Evolutionary conservation across 1,284 basidiomycete species (phyloP).

Genomic region (Xerocomus minutiporus): DNA sequence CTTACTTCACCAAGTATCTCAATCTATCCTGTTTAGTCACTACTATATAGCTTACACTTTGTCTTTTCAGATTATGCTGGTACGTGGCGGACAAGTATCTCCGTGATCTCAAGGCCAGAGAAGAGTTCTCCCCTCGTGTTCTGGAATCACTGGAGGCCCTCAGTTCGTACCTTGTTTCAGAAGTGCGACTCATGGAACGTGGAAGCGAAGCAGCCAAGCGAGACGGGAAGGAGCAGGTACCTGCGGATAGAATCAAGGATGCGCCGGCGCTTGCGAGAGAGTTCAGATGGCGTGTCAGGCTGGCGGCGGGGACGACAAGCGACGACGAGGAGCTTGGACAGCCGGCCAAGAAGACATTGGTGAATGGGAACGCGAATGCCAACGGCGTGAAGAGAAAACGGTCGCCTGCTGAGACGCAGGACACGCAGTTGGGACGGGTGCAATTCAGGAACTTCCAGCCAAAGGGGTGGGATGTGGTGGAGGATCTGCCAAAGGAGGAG

Average conservation of each 20-base stretch:
- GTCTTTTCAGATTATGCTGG: slow-evolving; percentile 71
- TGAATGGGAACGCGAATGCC: slow-evolving; percentile 22
- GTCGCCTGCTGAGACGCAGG: slow-evolving; percentile 26
- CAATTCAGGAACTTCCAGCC: slow-evolving; percentile 66
- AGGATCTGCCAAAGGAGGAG: slow-evolving; percentile 40
- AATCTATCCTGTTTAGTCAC: slow-evolving; percentile 5
- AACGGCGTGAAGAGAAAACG: slow-evolving; percentile 57
- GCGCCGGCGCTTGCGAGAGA: slow-evolving; percentile 74
- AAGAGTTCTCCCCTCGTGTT: slow-evolving; percentile 59
- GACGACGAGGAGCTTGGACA: slow-evolving; percentile 55
- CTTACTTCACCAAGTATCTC: slow-evolving; percentile 72
- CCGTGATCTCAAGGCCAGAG: slow-evolving; percentile 61
- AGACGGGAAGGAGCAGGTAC: slow-evolving; percentile 76
- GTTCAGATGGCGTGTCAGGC: slow-evolving; percentile 71
- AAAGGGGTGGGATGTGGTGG: slow-evolving; percentile 54
- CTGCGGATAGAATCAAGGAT: slow-evolving; percentile 76
- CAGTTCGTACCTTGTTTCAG: slow-evolving; percentile 74
- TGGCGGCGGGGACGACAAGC: slow-evolving; percentile 61
- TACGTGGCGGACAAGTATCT: slow-evolving; percentile 80
- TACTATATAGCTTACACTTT: slow-evolving; percentile 1
- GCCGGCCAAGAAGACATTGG: slow-evolving; percentile 30
- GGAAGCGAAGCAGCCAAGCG: slow-evolving; percentile 59
- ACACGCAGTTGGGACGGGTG: slow-evolving; percentile 28
- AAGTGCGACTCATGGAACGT: slow-evolving; percentile 66
- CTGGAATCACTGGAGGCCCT: slow-evolving; percentile 69